A percentile compares a stretch with the other conserved stretches of the same genome.
phyloP scores from a whole-genome alignment of 2,329 filamentous ascomycete species.

The Oidium heveae region DNA sequence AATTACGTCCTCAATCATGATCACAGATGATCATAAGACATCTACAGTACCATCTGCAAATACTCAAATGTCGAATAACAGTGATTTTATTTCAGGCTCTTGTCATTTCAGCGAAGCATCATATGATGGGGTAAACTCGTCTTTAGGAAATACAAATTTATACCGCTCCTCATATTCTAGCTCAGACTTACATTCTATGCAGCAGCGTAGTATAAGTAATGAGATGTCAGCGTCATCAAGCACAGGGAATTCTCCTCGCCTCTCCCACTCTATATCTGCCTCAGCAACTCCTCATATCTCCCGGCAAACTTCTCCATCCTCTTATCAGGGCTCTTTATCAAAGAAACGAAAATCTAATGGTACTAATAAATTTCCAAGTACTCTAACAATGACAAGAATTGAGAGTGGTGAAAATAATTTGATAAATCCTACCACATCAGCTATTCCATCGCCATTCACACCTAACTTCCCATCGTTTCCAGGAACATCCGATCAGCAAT shows the following conservation, averaged over 20 bases:
- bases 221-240: conserved; percentile 10
- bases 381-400: conserved; percentile 59
- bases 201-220: conserved; percentile 19
- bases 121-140: conserved; percentile 8
- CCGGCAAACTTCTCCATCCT: conserved; percentile 45
- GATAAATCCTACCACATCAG: conserved; percentile 14
- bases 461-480: conserved; percentile 21
- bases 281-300: conserved; percentile 37
- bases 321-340: conserved; percentile 34
- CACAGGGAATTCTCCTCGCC: conserved; percentile 13
- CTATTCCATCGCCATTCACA: conserved; percentile 28
- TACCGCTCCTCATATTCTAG: conserved; percentile 34
- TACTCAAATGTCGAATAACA: conserved; percentile 11
- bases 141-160: conserved; percentile 14
- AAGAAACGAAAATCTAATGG: conserved; percentile 68
- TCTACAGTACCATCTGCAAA: conserved; percentile 23
- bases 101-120: conserved; percentile 3
- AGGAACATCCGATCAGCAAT: conserved; percentile 14
- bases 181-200: conserved; percentile 35
- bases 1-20: conserved; percentile 75
- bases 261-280: conserved; percentile 17
- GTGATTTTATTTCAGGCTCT: conserved; percentile 14
- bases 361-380: conserved; percentile 41
- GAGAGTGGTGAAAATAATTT: conserved; percentile 26
- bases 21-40: conserved; percentile 94